Percentiles rank a stretch among this genome's conserved stretches.
Evolutionary conservation across 2,329 filamentous ascomycete species (phyloP).

Genomic region (Colletotrichum endophyticum): DNA sequence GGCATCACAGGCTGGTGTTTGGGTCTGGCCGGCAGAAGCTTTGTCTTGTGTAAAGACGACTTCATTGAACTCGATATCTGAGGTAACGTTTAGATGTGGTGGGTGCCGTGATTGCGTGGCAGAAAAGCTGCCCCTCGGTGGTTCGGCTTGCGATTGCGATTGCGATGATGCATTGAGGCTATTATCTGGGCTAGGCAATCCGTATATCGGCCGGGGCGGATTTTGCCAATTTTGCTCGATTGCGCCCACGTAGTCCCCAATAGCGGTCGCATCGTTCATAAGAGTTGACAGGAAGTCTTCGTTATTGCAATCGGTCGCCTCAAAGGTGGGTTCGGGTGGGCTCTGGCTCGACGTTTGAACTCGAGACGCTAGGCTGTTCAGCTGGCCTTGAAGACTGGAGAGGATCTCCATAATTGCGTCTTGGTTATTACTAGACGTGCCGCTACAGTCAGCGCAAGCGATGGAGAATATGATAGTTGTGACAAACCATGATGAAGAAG

Average conservation of each 20-base stretch:
- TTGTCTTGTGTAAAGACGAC: not conserved
- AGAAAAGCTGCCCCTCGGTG: constrained; percentile 7
- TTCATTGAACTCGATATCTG: not conserved
- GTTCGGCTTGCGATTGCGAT: constrained; percentile 24
- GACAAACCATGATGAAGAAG: not conserved
- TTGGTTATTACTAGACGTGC: not conserved
- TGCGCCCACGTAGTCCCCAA: not conserved
- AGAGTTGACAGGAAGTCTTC: not conserved
- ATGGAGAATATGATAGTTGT: not conserved
- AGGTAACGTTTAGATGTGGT: not conserved
- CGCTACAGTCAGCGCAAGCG: not conserved
- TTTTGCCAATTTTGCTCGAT: not conserved
- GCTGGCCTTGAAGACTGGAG: not conserved
- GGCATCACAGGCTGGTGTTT: not conserved
- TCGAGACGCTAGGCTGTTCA: constrained; percentile 3
- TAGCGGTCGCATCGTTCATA: not conserved
- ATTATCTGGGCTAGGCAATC: constrained; percentile 30
- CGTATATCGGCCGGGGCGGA: constrained; percentile 24
- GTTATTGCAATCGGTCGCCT: not conserved
- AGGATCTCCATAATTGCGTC: not conserved
- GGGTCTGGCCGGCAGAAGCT: not conserved
- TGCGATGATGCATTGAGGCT: constrained; percentile 25
- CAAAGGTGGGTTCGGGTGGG: not conserved
- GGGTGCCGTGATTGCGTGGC: not conserved
- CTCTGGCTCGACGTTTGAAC: not conserved